A percentile compares a stretch with the other conserved stretches of the same genome.
These are phyloP conservation scores for Heterobasidion annosum DNA, from an alignment of 1,284 basidiomycete genomes.

Conservation along the genomic window DNA sequence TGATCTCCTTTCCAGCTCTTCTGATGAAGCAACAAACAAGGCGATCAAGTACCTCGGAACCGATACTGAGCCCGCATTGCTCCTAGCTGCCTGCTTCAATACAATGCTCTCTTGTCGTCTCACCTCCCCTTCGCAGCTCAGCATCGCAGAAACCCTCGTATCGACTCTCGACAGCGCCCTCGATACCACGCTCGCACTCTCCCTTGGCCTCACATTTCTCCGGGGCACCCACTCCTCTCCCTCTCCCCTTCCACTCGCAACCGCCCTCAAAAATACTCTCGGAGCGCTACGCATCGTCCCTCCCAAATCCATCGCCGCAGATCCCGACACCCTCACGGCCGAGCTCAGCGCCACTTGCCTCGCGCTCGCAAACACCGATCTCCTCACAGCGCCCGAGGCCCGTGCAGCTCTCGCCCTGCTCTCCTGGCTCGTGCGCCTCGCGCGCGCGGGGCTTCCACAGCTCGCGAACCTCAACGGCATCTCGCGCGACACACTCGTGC, in stretches of 20 bases:
- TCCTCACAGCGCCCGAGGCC: conserved; percentile 14
- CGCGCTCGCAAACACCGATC: conserved; percentile 14
- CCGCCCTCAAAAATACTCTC: conserved; percentile 17
- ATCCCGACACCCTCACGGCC: conserved; percentile 21
- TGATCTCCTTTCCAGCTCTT: conserved; percentile 11
- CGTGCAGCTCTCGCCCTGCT: conserved; percentile 33
- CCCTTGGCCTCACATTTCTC: conserved; percentile 34
- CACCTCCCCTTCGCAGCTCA: conserved; percentile 9
- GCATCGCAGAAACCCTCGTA: conserved; percentile 17
- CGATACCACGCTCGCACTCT: conserved; percentile 31
- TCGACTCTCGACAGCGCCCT: conserved; percentile 12
- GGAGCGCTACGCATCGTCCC: conserved; percentile 21
- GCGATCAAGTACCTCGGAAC: conserved; percentile 3
- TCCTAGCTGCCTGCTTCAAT: conserved; percentile 9
- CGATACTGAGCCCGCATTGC: conserved; percentile 5
- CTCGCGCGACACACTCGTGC: conserved; percentile 20
- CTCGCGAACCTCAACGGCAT: conserved; percentile 32
- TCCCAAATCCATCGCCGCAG: conserved; percentile 15
- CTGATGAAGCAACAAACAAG: conserved; percentile 1
- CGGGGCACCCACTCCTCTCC: conserved; percentile 18
- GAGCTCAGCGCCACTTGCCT: conserved; percentile 28
- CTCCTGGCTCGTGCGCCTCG: conserved; percentile 30
- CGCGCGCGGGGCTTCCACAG: conserved; percentile 25
- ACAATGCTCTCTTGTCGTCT: conserved; percentile 4
- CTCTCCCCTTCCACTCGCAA: conserved; percentile 14